Conservation (phyloP, 768 basidiomycete species). For the Tylopilus sp. region DNA sequence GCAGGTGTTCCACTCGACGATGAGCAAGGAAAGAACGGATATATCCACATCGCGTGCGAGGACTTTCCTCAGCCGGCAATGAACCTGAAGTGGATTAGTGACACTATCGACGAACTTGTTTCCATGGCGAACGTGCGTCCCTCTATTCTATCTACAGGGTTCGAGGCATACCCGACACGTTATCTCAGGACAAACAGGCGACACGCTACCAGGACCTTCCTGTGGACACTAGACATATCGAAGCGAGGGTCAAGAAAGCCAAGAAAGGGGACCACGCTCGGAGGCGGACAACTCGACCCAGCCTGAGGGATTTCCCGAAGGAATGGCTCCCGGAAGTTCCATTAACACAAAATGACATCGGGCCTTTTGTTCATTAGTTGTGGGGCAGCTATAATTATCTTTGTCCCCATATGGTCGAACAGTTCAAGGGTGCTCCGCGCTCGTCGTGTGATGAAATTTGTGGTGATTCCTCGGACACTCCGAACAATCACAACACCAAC, state of each 20-base stretch:
- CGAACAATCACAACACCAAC: not conserved
- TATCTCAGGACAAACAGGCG: conserved; percentile 34
- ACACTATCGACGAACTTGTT: conserved; percentile 75
- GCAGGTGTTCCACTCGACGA: conserved; percentile 49
- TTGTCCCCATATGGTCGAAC: not conserved
- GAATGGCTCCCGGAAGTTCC: conserved; percentile 67
- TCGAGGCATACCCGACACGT: conserved; percentile 13
- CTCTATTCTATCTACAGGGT: not conserved
- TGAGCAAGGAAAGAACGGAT: conserved; percentile 62
- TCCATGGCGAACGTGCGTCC: conserved; percentile 79
- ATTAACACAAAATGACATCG: conserved; percentile 2
- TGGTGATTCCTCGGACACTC: not conserved
- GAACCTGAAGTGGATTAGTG: conserved; percentile 95
- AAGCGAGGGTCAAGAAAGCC: conserved; percentile 67
- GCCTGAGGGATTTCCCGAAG: conserved; percentile 76
- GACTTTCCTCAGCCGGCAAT: conserved; percentile 75
- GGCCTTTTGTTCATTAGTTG: conserved; percentile 10
- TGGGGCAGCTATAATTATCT: conserved; percentile 2
- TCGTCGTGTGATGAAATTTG: not conserved
- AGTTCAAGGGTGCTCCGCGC: not conserved
- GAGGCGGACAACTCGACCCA: conserved; percentile 54
- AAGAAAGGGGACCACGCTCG: conserved; percentile 69
- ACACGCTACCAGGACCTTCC: conserved; percentile 59
- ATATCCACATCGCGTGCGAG: conserved; percentile 88
- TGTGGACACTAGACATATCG: conserved; percentile 77